phyloP scores from a whole-genome alignment of 2,329 filamentous ascomycete species.

The Colletotrichum liriopes region DNA sequence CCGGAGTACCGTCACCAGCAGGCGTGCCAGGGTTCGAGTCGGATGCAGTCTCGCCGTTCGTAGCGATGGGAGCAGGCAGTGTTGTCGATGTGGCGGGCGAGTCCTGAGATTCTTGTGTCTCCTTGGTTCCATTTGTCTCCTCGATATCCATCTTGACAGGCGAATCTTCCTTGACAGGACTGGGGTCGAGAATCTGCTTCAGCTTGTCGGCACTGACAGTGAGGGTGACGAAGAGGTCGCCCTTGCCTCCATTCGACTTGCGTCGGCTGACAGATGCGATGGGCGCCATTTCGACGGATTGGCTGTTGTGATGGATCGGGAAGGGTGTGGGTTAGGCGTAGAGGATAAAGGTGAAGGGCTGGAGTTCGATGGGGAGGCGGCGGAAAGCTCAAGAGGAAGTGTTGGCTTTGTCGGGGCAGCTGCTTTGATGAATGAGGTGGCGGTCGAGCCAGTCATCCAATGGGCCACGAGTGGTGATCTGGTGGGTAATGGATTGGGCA shows the following conservation, averaged over 20 bases:
- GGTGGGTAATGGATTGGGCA: conserved; percentile 34
- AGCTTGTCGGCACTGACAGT: conserved; percentile 67
- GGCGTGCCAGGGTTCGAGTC: conserved; percentile 75
- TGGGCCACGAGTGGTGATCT: conserved; percentile 31
- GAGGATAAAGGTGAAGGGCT: conserved; percentile 17
- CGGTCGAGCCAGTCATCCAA: conserved; percentile 43
- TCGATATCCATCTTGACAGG: conserved; percentile 54
- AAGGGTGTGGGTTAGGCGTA: conserved; percentile 17
- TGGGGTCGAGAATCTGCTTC: conserved; percentile 64
- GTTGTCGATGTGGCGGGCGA: conserved; percentile 63
- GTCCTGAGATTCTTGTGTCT: conserved; percentile 56
- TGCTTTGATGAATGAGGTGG: conserved; percentile 42
- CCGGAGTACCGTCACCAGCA: conserved; percentile 69
- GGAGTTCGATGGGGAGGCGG: conserved; percentile 27
- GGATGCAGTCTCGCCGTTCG: conserved; percentile 70
- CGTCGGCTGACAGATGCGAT: conserved; percentile 41
- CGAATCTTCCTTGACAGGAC: conserved; percentile 61
- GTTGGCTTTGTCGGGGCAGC: conserved; percentile 40
- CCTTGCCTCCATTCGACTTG: conserved; percentile 46
- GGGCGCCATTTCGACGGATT: conserved; percentile 40
- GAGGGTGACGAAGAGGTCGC: conserved; percentile 64
- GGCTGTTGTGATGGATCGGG: conserved; percentile 11
- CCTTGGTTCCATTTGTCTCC: conserved; percentile 49
- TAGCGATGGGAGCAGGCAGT: conserved; percentile 57
- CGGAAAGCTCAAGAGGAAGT: conserved; percentile 17